These are phyloP conservation scores for Rhizophagus clarus DNA, from an alignment of 192 early-diverging fungal genomes.

Conservation along the genomic window DNA sequence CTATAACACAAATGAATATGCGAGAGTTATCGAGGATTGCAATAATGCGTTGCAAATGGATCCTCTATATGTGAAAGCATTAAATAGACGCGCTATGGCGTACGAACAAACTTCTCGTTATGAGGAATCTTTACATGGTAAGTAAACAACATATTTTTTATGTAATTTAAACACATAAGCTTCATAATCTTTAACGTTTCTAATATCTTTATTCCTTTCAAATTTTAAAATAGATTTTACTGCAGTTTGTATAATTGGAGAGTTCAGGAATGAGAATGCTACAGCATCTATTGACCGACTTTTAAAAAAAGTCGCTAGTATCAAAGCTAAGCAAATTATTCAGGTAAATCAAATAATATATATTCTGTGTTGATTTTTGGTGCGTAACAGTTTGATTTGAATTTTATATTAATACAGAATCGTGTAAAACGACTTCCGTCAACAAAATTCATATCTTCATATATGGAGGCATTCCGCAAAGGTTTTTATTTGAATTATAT, in stretches of 20 bases:
- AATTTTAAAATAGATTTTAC: conserved; percentile 70
- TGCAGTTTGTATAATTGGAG: conserved; percentile 90
- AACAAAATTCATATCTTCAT: conserved; percentile 87
- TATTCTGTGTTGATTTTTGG: background rate
- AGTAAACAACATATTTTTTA: background rate
- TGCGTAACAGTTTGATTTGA: background rate
- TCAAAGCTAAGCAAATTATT: conserved; percentile 76
- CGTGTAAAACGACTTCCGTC: conserved; percentile 79
- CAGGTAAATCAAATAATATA: conserved; percentile 35
- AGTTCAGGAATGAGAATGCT: conserved; percentile 86
- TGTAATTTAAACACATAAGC: background rate
- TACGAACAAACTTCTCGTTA: conserved; percentile 53
- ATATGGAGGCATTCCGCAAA: conserved; percentile 89
- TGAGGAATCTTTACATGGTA: conserved; percentile 59
- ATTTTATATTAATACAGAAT: conserved; percentile 39
- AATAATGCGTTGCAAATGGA: conserved; percentile 81
- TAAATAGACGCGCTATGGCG: conserved; percentile 61
- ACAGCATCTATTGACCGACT: conserved; percentile 84
- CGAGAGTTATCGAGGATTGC: conserved; percentile 84
- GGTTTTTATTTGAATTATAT: conserved; percentile 23
- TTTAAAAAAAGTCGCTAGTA: conserved; percentile 79
- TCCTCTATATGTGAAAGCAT: conserved; percentile 84
- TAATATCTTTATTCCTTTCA: background rate
- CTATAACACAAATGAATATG: conserved; percentile 70
- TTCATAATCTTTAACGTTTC: too few relatives aligned